A percentile compares a stretch with the other conserved stretches of the same genome.
These are phyloP conservation scores for Fusarium heterosporum DNA, from an alignment of 2,329 filamentous ascomycete species.

Conservation along the genomic window DNA sequence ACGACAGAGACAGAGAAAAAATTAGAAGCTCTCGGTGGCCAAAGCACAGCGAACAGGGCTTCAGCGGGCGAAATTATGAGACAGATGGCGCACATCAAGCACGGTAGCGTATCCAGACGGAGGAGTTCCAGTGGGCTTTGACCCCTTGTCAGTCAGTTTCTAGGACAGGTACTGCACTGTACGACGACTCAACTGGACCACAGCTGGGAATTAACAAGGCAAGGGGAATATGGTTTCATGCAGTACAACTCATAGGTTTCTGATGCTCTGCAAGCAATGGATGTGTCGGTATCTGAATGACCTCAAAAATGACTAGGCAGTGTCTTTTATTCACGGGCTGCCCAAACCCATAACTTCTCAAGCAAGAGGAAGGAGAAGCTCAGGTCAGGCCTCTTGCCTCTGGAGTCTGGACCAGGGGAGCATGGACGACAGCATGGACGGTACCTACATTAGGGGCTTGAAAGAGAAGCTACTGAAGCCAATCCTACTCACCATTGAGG, in stretches of 20 bases:
- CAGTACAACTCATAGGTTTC: neutral
- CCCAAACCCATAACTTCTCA: neutral
- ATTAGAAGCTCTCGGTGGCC: neutral
- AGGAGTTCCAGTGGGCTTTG: slow-evolving; percentile 17
- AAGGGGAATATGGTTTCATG: slow-evolving; percentile 4
- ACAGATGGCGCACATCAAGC: slow-evolving; percentile 31
- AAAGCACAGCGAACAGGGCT: slow-evolving; percentile 1
- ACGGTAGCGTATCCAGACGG: neutral
- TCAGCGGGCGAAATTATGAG: slow-evolving; percentile 35
- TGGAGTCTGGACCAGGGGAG: too few relatives aligned
- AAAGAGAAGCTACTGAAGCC: slow-evolving; percentile 35
- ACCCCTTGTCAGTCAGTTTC: slow-evolving; percentile 25
- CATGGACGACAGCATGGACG: slow-evolving; percentile 3
- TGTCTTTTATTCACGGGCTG: neutral
- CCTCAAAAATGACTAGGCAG: neutral
- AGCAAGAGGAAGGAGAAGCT: slow-evolving; percentile 6
- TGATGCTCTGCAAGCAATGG: slow-evolving; percentile 5
- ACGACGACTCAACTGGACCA: slow-evolving; percentile 27
- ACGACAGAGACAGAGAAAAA: too few relatives aligned
- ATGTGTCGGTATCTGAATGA: slow-evolving; percentile 3
- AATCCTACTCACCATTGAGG: slow-evolving; percentile 14
- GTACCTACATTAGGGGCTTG: slow-evolving; percentile 44
- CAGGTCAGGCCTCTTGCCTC: neutral
- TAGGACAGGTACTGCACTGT: slow-evolving; percentile 17
- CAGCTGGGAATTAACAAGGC: slow-evolving; percentile 28